phyloP scores from a whole-genome alignment of 352 stramenopile genomes.

The Phytophthora multivora region DNA sequence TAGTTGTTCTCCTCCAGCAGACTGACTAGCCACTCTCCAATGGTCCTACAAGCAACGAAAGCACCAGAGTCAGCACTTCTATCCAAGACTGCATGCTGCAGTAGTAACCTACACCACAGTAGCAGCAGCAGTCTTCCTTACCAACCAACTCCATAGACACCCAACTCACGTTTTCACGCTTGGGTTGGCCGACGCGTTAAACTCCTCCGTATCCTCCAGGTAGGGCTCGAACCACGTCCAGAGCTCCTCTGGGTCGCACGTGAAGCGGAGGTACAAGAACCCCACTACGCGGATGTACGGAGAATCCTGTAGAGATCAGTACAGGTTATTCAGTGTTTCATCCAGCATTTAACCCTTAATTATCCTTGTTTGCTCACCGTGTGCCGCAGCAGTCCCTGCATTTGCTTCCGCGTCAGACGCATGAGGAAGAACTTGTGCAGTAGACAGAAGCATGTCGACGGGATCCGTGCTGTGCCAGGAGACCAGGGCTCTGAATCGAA shows the following conservation, averaged over 20 bases:
- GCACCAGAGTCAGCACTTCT: constrained; percentile 11
- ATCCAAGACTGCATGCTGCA: constrained; percentile 24
- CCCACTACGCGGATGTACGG: constrained; percentile 96
- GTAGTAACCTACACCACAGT: constrained; percentile 9
- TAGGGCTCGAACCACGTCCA: constrained; percentile 97
- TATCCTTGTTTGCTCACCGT: constrained; percentile 40
- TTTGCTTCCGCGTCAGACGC: constrained; percentile 95
- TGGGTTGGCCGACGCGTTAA: constrained; percentile 85
- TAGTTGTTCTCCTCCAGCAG: constrained; percentile 96
- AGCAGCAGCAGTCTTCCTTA: constrained; percentile 37
- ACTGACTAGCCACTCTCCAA: constrained; percentile 91
- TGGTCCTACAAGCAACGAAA: constrained; percentile 67
- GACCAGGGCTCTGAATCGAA: constrained; percentile 91
- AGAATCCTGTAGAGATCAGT: constrained; percentile 75
- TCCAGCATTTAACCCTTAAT: constrained; percentile 11
- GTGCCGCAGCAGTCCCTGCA: constrained; percentile 94
- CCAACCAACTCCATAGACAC: constrained; percentile 20
- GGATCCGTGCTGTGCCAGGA: constrained; percentile 87
- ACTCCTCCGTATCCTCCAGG: constrained; percentile 94
- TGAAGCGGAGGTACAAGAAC: constrained; percentile 98
- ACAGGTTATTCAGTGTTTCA: constrained; percentile 13
- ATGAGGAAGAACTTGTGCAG: constrained; percentile 97
- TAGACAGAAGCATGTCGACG: constrained; percentile 96
- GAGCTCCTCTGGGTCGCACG: constrained; percentile 91
- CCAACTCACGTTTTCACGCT: constrained; percentile 75